Percentiles rank a stretch among this genome's conserved stretches.
These are phyloP conservation scores for Cladophialophora psammophila DNA, from an alignment of 2,329 filamentous ascomycete species.

Conservation along the genomic window DNA sequence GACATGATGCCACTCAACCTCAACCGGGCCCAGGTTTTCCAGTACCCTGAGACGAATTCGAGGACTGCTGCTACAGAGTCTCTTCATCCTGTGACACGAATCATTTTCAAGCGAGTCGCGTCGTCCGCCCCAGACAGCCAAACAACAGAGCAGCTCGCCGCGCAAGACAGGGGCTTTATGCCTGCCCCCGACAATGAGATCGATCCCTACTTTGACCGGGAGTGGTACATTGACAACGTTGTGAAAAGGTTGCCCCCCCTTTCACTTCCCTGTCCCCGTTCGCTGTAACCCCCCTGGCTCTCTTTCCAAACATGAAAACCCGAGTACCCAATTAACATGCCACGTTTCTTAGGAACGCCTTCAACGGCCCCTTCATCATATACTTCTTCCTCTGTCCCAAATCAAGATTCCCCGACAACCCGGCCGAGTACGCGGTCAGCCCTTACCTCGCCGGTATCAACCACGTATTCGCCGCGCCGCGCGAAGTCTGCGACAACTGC, in stretches of 20 bases:
- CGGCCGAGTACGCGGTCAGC: slow-evolving; percentile 59
- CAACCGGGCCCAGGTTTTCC: slow-evolving; percentile 47
- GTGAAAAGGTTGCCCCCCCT: slow-evolving; percentile 60
- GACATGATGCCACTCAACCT: slow-evolving; percentile 43
- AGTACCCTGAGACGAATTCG: slow-evolving; percentile 16
- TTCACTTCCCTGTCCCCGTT: background rate
- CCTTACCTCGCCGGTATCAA: slow-evolving; percentile 67
- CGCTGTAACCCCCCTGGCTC: background rate
- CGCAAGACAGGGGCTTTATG: slow-evolving; percentile 7
- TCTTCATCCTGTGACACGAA: background rate
- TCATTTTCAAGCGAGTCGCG: slow-evolving; percentile 13
- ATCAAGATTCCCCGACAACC: slow-evolving; percentile 50
- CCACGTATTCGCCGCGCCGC: slow-evolving; percentile 56
- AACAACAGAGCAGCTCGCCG: slow-evolving; percentile 12
- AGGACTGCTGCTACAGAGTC: slow-evolving; percentile 14
- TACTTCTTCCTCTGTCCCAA: slow-evolving; percentile 70
- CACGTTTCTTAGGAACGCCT: slow-evolving; percentile 51
- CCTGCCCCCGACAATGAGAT: slow-evolving; percentile 28
- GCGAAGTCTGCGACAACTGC: slow-evolving; percentile 23
- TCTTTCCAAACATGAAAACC: background rate
- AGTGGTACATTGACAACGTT: slow-evolving; percentile 41
- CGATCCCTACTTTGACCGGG: slow-evolving; percentile 29
- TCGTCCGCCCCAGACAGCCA: slow-evolving; percentile 4
- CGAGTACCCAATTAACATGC: background rate
- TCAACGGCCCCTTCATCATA: slow-evolving; percentile 68